Evolutionary conservation across 108 stramenopile genomes (phyloP).

Genomic region (Nitzschia sp.): DNA sequence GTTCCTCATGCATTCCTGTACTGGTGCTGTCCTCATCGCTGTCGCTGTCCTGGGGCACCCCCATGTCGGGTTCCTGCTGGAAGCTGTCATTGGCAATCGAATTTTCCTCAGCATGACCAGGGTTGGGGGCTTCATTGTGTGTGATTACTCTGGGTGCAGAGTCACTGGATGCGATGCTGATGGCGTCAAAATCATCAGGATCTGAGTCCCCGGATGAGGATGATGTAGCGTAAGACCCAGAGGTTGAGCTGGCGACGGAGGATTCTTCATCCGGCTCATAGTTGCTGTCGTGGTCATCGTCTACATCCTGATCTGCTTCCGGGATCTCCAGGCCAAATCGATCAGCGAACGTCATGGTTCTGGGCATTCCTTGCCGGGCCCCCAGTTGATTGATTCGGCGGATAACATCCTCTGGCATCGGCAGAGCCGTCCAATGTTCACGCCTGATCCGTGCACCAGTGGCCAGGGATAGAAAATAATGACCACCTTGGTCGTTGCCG

Average conservation of each 20-base stretch:
- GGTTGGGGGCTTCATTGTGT: not conserved
- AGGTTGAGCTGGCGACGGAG: too few species aligned
- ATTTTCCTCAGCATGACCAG: too few species aligned
- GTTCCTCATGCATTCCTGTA: too few species aligned
- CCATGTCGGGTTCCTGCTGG: not conserved
- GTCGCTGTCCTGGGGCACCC: not conserved
- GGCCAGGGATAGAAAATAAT: constrained; percentile 32
- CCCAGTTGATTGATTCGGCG: constrained; percentile 20
- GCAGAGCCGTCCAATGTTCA: constrained; percentile 21
- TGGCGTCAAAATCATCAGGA: not conserved
- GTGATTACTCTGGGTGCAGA: too few species aligned
- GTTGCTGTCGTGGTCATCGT: constrained; percentile 7
- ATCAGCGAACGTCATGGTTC: constrained; percentile 9
- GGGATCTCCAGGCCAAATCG: not conserved
- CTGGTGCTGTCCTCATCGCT: not conserved
- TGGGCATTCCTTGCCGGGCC: not conserved
- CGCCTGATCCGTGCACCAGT: constrained; percentile 28
- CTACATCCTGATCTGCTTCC: too few species aligned
- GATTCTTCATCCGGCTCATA: not conserved
- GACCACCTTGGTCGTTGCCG: constrained; percentile 43
- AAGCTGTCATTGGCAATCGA: not conserved
- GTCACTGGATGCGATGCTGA: not conserved
- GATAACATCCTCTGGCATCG: constrained; percentile 43
- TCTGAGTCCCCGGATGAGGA: too few species aligned
- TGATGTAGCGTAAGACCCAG: too few species aligned